A percentile compares a stretch with the other conserved stretches of the same genome.
phyloP scores from a whole-genome alignment of 2,329 filamentous ascomycete genomes.

The Epichloe coenophiala region DNA sequence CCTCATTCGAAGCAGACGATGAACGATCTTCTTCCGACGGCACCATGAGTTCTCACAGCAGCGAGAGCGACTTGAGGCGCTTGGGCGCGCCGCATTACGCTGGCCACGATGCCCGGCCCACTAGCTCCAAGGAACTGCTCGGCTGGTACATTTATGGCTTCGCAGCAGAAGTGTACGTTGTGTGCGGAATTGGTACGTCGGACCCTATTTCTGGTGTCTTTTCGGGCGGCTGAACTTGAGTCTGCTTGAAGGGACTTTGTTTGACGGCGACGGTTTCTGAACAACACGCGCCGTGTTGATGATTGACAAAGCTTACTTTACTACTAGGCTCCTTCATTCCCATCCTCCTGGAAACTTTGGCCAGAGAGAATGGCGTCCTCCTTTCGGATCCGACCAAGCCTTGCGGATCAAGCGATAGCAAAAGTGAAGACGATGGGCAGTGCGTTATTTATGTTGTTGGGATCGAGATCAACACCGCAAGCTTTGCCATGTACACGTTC shows the following conservation, averaged over 20 bases:
- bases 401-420: conserved; percentile 53
- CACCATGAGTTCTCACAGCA: conserved; percentile 23
- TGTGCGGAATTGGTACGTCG: conserved; percentile 58
- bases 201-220: no score
- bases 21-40: conserved; percentile 37
- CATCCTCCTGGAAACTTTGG: conserved; percentile 85
- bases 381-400: conserved; percentile 62
- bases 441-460: conserved; percentile 77
- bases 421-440: conserved; percentile 42
- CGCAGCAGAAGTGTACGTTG: conserved; percentile 90
- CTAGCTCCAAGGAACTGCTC: conserved; percentile 71
- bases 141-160: conserved; percentile 97
- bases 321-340: conserved; percentile 77
- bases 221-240: neutral
- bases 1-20: conserved; percentile 57
- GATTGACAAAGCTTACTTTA: neutral
- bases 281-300: conserved; percentile 3
- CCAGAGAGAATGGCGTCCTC: conserved; percentile 81
- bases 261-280: neutral
- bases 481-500: conserved; percentile 98
- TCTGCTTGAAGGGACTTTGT: neutral
- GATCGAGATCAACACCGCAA: conserved; percentile 82
- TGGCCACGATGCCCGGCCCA: conserved; percentile 79
- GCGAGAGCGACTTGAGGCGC: conserved; percentile 22
- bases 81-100: conserved; percentile 43